These are phyloP conservation scores for Plasmodium billcollinsi DNA, from an alignment of 169 alveolate species.

Conservation along the genomic window DNA sequence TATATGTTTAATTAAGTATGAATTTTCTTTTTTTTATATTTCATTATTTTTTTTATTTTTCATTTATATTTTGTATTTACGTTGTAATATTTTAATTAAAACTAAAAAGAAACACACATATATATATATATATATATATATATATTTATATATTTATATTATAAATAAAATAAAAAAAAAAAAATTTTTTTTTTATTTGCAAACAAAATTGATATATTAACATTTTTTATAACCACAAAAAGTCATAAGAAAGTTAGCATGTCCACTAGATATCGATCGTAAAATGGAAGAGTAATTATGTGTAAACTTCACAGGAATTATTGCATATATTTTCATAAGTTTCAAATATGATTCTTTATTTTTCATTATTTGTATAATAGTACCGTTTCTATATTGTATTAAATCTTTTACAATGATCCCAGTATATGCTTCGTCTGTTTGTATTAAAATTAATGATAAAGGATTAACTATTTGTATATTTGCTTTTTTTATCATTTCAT, in stretches of 20 bases:
- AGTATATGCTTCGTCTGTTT: conserved; percentile 68
- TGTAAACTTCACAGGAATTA: conserved; percentile 51
- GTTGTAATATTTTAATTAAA: no score
- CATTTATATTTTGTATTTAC: no score
- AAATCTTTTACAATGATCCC: conserved; percentile 66
- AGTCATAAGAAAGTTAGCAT: conserved; percentile 62
- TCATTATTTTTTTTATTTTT: no score
- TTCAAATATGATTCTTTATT: conserved; percentile 43
- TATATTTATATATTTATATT: no score
- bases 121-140: no score
- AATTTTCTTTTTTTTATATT: no score
- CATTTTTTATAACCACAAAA: conserved; percentile 54
- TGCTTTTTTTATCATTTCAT: conserved; percentile 52
- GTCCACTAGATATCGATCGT: conserved; percentile 77
- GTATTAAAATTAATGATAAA: conserved; percentile 59
- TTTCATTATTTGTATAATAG: conserved; percentile 66
- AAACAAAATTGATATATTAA: not conserved
- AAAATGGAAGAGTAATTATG: conserved; percentile 60
- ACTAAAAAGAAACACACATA: no score
- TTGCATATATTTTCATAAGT: conserved; percentile 69
- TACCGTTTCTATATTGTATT: conserved; percentile 69
- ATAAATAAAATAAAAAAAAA: no score
- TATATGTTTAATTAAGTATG: no score
- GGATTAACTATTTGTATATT: conserved; percentile 59
- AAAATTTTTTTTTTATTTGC: no score